These are phyloP conservation scores for Colletotrichum godetiae DNA, from an alignment of 2,329 filamentous ascomycete genomes.

Conservation along the genomic window DNA sequence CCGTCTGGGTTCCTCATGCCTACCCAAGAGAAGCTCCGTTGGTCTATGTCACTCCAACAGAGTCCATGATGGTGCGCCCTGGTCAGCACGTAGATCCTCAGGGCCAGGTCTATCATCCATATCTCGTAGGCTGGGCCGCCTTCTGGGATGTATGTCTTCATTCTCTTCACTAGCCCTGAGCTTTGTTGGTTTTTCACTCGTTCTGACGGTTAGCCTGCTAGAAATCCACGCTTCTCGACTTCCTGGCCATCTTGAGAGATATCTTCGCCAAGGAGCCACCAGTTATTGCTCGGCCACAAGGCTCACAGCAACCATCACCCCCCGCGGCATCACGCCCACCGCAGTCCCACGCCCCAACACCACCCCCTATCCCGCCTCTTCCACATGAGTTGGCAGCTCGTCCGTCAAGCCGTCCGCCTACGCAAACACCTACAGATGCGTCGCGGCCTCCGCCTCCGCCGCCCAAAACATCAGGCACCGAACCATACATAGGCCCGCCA, in stretches of 20 bases:
- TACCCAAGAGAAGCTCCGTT: constrained; percentile 90
- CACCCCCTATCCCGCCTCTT: constrained; percentile 78
- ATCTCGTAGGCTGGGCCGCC: constrained; percentile 87
- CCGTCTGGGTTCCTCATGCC: constrained; percentile 91
- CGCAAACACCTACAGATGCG: constrained; percentile 47
- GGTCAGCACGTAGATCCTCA: constrained; percentile 96
- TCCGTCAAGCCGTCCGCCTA: constrained; percentile 45
- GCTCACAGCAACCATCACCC: constrained; percentile 50
- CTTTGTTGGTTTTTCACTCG: neutral
- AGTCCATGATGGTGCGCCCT: constrained; percentile 88
- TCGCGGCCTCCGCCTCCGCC: constrained; percentile 62
- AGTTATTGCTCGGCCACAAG: constrained; percentile 78
- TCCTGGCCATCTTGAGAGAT: constrained; percentile 83
- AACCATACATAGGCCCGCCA: constrained; percentile 44
- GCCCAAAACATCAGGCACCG: constrained; percentile 60
- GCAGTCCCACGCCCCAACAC: constrained; percentile 52
- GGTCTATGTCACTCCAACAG: constrained; percentile 87
- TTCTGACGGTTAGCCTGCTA: constrained; percentile 44
- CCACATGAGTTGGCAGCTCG: constrained; percentile 70
- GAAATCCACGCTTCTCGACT: constrained; percentile 88
- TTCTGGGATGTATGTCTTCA: constrained; percentile 84
- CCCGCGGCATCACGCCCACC: constrained; percentile 46
- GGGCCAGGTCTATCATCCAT: constrained; percentile 94
- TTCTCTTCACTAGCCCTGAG: neutral
- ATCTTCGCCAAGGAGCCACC: constrained; percentile 96